These are phyloP conservation scores for Urostyla sp. DNA, from an alignment of 73 alveolate genomes.

Conservation along the genomic window DNA sequence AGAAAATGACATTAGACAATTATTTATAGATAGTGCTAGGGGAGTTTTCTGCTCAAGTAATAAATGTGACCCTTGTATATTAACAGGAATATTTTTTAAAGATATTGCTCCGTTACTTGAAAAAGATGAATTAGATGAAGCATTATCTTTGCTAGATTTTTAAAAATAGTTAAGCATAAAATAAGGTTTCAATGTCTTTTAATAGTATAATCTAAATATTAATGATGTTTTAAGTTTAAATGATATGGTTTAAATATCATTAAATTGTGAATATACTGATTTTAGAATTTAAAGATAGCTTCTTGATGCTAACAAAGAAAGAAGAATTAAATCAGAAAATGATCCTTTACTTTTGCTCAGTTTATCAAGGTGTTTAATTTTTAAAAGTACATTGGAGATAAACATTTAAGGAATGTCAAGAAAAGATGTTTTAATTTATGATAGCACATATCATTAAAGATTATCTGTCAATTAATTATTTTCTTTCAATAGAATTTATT, in stretches of 20 bases:
- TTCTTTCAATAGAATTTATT: constrained; percentile 2
- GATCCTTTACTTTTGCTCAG: background rate
- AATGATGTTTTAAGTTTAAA: background rate
- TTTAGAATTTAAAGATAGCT: background rate
- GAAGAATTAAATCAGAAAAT: background rate
- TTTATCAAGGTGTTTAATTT: background rate
- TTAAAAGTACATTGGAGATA: constrained; percentile 6
- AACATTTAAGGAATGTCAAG: background rate
- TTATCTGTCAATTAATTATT: background rate
- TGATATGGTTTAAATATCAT: background rate
- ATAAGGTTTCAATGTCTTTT: background rate
- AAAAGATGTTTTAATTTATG: background rate
- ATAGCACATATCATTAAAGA: background rate
- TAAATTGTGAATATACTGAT: background rate
- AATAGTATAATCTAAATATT: background rate
- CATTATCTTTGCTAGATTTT: background rate
- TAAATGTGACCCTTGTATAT: constrained; percentile 18
- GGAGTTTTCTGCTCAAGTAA: background rate
- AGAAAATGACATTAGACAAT: background rate
- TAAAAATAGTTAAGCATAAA: background rate
- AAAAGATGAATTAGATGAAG: background rate
- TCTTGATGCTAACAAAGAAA: constrained; percentile 4
- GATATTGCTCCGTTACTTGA: constrained; percentile 5
- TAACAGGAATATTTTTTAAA: constrained; percentile 2
- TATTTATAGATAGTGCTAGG: constrained; percentile 23